Base-by-base conservation (phyloP, 768 basidiomycete species). In the Steccherinum ochraceum region DNA sequence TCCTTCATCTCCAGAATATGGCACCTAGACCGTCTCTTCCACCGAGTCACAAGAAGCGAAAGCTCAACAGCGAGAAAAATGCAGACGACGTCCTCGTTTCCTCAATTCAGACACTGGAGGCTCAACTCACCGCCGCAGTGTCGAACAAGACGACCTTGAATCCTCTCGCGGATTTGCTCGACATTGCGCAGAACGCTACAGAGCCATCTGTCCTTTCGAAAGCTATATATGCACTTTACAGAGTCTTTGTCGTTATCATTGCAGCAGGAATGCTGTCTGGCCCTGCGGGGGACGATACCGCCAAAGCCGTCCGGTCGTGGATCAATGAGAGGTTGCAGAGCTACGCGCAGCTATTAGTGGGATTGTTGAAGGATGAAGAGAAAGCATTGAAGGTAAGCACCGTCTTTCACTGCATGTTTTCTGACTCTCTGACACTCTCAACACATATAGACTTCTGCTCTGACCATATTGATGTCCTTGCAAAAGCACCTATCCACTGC, bases 151-250 rank as follows among this genome's bases (percentile, higher is more conserved):
- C 71, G 12, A 89, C 91, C 18, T 73, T 96, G 40, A 97, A 96
- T 61, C 70, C 78, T 24, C 67, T 96, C 19, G 79, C 83, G 12
- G 87, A 92, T 64, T 80, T 96, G 5, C 64, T 92, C 48, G 70
- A 79, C 13, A 65, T 90, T 24, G 73, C 83, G 0, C 64, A 72
- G 24, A 64, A 69, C 16, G 64, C 74, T 1, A 58, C 70, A 40
- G 75, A 81, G 39, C 70, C 87, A 0, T 74, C 75, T 55, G 74
- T 79, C 24, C 77, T 81, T 12, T 86, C 77, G 50, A 92, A 87
- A 63, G 83, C 79, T 1, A 76, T 93, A 16, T 95, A 92, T 67
- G 84, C 91, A 0, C 65, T 88, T 4, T 93, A 95, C 64, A 72
- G 93, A 35, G 73, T 85, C 12, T 93, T 91, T 62, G 79, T 87